Evolutionary conservation across 2,329 filamentous ascomycete genomes (phyloP).

Genomic region (Pestalotiopsis sp.): DNA sequence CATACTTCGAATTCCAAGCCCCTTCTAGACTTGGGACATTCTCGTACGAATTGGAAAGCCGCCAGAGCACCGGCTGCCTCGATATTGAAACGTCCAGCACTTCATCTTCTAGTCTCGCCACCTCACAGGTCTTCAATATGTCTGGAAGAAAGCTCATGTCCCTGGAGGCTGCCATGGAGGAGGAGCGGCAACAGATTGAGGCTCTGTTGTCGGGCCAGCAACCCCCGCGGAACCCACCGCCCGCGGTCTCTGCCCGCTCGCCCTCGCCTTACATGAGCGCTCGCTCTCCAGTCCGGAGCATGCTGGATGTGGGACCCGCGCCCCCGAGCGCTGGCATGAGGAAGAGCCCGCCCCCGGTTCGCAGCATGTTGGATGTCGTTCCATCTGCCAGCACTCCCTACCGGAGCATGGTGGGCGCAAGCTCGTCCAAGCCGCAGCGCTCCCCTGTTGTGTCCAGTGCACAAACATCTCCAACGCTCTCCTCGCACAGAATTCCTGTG

Average conservation of each 20-base stretch:
- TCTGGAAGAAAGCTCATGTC: conserved; percentile 31
- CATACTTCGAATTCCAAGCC: neutral
- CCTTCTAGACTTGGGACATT: neutral
- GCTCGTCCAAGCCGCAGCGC: neutral
- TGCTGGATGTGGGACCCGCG: conserved; percentile 62
- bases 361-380: conserved; percentile 68
- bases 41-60: neutral
- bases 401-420: conserved; percentile 55
- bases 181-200: conserved; percentile 35
- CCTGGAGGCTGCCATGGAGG: conserved; percentile 35
- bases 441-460: conserved; percentile 41
- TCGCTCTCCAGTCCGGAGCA: conserved; percentile 69
- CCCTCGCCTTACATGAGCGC: conserved; percentile 59
- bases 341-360: conserved; percentile 48
- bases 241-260: conserved; percentile 39
- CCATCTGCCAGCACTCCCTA: conserved; percentile 40
- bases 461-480: conserved; percentile 48
- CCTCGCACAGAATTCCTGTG: conserved; percentile 34
- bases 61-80: neutral
- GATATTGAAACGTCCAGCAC: neutral
- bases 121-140: conserved; percentile 24
- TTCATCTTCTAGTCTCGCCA: neutral
- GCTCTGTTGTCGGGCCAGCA: conserved; percentile 30
- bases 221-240: conserved; percentile 21
- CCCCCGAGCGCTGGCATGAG: conserved; percentile 26